A percentile compares a stretch with the other conserved stretches of the same genome.
phyloP scores from a whole-genome alignment of 352 stramenopile species.

The Globisporangium nagaii region DNA sequence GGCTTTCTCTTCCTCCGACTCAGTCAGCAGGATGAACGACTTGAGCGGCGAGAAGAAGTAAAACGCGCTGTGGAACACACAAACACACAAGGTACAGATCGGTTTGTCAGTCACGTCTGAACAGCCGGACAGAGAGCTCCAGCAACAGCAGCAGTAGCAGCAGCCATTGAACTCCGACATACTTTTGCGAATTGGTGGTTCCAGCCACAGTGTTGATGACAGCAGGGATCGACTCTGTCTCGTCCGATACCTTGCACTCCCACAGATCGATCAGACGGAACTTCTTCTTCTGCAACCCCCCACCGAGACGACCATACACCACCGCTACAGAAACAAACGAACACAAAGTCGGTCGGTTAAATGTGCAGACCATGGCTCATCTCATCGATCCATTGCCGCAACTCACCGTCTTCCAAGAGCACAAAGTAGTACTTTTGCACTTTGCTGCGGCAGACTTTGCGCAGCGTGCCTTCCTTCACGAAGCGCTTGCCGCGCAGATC shows the following conservation, averaged over 20 bases:
- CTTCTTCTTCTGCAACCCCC: constrained; percentile 72
- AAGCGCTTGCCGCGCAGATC: constrained; percentile 59
- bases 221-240: constrained; percentile 62
- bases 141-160: too few species aligned
- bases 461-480: constrained; percentile 68
- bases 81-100: background rate
- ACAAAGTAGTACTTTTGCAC: constrained; percentile 84
- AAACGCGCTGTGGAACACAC: constrained; percentile 53
- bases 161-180: too few species aligned
- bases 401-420: constrained; percentile 75
- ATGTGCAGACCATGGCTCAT: background rate
- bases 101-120: background rate
- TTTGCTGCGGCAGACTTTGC: constrained; percentile 84
- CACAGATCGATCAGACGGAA: constrained; percentile 76
- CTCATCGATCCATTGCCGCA: background rate
- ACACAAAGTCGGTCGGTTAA: background rate
- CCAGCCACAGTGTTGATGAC: constrained; percentile 54
- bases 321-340: constrained; percentile 28
- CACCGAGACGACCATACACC: constrained; percentile 56
- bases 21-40: constrained; percentile 78
- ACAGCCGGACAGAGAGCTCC: too few species aligned
- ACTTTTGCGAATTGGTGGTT: constrained; percentile 56
- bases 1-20: constrained; percentile 56
- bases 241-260: constrained; percentile 70
- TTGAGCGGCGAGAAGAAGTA: constrained; percentile 85